A percentile compares a stretch with the other conserved stretches of the same genome.
These are phyloP conservation scores for Botrytis fabae DNA, from an alignment of 2,329 filamentous ascomycete genomes.

Conservation along the genomic window DNA sequence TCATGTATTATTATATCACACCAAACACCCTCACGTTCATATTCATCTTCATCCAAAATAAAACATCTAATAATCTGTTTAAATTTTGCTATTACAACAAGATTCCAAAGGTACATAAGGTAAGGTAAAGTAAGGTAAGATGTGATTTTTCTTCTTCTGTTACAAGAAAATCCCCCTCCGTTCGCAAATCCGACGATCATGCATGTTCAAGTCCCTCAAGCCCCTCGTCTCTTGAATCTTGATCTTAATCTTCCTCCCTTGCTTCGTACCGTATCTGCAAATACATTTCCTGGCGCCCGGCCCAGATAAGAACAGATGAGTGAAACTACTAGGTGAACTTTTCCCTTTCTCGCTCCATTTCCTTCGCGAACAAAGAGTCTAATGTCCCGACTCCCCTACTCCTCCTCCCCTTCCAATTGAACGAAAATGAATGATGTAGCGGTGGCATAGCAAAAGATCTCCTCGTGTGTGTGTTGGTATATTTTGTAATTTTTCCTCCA, in stretches of 20 bases:
- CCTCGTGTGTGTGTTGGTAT: background rate
- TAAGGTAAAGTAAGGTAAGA: background rate
- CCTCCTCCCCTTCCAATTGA: constrained; percentile 4
- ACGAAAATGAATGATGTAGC: constrained; percentile 18
- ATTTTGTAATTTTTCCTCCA: constrained; percentile 5
- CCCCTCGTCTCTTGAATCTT: background rate
- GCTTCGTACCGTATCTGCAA: background rate
- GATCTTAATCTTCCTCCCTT: background rate
- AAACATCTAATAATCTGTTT: background rate
- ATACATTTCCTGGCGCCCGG: background rate
- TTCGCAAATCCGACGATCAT: background rate
- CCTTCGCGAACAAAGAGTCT: background rate
- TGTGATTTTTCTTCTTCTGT: background rate
- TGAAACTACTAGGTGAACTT: background rate
- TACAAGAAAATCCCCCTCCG: background rate
- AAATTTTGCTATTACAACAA: background rate
- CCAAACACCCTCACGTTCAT: background rate
- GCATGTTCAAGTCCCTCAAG: background rate
- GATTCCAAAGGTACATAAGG: background rate
- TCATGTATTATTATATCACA: background rate
- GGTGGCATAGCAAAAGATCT: constrained; percentile 14
- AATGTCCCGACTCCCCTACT: background rate
- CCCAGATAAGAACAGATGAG: constrained; percentile 1
- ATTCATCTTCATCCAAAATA: background rate
- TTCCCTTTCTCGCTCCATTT: constrained; percentile 7